These are phyloP conservation scores for Rhizopus sp. DNA, from an alignment of 371 early-diverging fungal species.

Conservation along the genomic window DNA sequence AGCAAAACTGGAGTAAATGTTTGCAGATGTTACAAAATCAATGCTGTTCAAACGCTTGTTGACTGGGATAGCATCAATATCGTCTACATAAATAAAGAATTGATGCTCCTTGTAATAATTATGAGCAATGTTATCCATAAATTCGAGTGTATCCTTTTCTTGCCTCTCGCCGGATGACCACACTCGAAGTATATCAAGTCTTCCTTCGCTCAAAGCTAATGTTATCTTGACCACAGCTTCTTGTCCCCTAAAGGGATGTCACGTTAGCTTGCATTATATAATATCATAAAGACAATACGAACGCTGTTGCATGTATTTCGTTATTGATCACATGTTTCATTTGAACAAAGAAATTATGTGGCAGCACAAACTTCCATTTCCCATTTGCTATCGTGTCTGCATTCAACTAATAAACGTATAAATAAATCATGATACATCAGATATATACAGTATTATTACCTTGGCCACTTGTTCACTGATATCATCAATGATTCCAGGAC, in stretches of 20 bases:
- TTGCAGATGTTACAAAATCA: conserved; percentile 16
- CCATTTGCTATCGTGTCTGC: conserved; percentile 5
- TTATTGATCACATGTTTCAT: conserved; percentile 1
- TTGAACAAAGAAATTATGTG: conserved; percentile 4
- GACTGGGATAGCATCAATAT: conserved; percentile 5
- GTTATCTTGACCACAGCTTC: conserved; percentile 2
- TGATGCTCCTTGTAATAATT: conserved; percentile 14
- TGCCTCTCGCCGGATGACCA: conserved; percentile 7
- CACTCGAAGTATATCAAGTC: not conserved
- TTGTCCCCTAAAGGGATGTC: conserved; percentile 3
- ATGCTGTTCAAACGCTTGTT: conserved; percentile 1
- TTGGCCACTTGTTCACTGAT: conserved; percentile 6
- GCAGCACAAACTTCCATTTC: conserved; percentile 24
- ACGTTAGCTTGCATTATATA: not conserved
- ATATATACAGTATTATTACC: conserved; percentile 3
- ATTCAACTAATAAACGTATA: conserved; percentile 13
- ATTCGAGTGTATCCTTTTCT: not conserved
- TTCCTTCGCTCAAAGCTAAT: conserved; percentile 7
- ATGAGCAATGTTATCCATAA: conserved; percentile 5
- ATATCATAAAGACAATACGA: not conserved
- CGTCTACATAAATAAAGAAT: conserved; percentile 26
- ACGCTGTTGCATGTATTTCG: conserved; percentile 1
- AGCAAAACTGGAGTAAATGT: conserved; percentile 6
- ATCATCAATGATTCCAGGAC: conserved; percentile 8
- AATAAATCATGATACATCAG: not conserved